Evolutionary conservation across 495 filamentous ascomycete species (phyloP).

Genomic region (Aspergillus bertholletiae): DNA sequence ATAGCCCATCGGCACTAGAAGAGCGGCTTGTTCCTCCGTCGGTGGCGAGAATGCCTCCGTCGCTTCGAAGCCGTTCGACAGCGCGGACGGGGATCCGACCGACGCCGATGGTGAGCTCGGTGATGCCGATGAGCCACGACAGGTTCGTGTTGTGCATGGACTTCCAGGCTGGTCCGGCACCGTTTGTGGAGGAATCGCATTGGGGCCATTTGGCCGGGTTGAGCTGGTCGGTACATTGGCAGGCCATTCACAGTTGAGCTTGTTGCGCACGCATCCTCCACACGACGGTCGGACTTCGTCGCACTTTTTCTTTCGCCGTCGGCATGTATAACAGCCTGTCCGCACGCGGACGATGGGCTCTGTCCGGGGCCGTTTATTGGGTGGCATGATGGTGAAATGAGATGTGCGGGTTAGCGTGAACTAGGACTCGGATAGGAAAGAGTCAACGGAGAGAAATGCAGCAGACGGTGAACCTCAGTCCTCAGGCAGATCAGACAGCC

Average conservation of each 20-base stretch:
- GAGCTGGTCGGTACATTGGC: conserved; percentile 11
- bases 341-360: conserved; percentile 34
- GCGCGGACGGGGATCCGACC: neutral
- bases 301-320: conserved; percentile 92
- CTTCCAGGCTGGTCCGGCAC: neutral
- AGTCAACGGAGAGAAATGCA: neutral
- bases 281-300: conserved; percentile 78
- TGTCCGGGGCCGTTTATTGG: conserved; percentile 24
- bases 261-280: conserved; percentile 45
- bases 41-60: neutral
- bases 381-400: conserved; percentile 21
- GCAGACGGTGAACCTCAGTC: too few relatives aligned
- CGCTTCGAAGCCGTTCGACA: neutral
- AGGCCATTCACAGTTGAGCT: conserved; percentile 32
- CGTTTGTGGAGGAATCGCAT: neutral
- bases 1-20: neutral
- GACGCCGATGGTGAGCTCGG: neutral
- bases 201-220: conserved; percentile 4
- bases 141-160: neutral
- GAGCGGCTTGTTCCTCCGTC: neutral
- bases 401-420: neutral
- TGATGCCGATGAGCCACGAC: conserved; percentile 1
- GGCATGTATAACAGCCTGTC: conserved; percentile 81
- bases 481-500: too few relatives aligned
- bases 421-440: neutral